These are phyloP conservation scores for Chondrus crispus DNA, from an alignment of 23 red algal genomes.

Conservation along the genomic window DNA sequence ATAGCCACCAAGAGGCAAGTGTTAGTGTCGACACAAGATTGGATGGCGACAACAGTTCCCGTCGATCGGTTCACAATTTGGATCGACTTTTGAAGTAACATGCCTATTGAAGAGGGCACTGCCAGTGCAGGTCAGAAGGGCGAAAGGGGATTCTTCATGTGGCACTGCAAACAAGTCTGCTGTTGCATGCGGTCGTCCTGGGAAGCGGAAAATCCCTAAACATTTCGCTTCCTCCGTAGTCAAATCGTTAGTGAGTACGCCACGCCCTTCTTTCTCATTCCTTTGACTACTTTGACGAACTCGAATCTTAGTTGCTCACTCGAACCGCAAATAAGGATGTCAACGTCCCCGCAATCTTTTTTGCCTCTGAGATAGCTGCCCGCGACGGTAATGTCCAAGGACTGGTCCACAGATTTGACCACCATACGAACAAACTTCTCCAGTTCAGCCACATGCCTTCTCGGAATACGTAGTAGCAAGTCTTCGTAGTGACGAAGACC, in stretches of 20 bases:
- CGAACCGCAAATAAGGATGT: conserved; percentile 33
- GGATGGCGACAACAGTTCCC: too few species aligned
- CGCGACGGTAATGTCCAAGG: conserved; percentile 12
- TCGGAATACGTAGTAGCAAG: conserved; percentile 46
- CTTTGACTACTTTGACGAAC: conserved; percentile 28
- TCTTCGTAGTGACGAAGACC: conserved; percentile 55
- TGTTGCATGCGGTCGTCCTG: conserved; percentile 29
- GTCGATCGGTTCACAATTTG: too few species aligned
- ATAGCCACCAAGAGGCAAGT: background rate
- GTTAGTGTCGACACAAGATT: too few species aligned
- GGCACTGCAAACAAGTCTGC: conserved; percentile 66
- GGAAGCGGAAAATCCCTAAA: conserved; percentile 57
- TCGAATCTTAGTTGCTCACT: background rate
- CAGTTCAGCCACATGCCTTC: conserved; percentile 33
- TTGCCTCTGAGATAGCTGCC: conserved; percentile 68
- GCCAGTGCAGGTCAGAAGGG: conserved; percentile 53
- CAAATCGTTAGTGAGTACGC: conserved; percentile 61
- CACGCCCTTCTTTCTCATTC: conserved; percentile 30
- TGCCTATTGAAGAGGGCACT: conserved; percentile 65
- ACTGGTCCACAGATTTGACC: conserved; percentile 23
- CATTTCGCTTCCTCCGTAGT: conserved; percentile 29
- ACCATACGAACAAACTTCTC: conserved; percentile 30
- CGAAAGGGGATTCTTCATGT: conserved; percentile 54
- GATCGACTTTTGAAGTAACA: background rate
- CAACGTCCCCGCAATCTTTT: conserved; percentile 49